Evolutionary conservation across 257 asterid genomes (phyloP), one percentile per base, ranked within the genome.

Genomic region (Fraxinus pennsylvanica): DNA sequence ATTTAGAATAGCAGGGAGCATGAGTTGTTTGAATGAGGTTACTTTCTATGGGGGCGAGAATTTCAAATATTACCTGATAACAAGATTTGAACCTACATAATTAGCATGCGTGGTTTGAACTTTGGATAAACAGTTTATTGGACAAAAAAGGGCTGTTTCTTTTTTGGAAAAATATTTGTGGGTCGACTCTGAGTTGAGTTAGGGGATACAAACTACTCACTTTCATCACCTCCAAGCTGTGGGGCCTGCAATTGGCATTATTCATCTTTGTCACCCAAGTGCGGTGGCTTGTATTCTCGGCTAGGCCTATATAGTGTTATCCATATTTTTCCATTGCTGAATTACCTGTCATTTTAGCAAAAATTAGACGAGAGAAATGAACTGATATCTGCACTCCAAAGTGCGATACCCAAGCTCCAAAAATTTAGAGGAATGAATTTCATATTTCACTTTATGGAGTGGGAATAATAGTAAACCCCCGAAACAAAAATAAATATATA

Each of bases 1-100:
- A 6, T 21, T 32, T 63, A 65, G 71, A 79, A 68, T 33, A 27
- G 32, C 45, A 36, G 45, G 66, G 39, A 61, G 10, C 36, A 36
- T 19, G 32, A 36, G 61, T 67, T 15, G 43, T 36, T 74, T 17
- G 70, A 33, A 75, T 41, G 38, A 63, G 67, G 72, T 69, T 25
- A 17, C 63, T 17, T 9, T 77, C 63, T 54, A 36, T 21, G 70
- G 39, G 35, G 54, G 9, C 22, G 41, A 57, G 6, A 13, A 54
- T 19, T 54, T 54, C 27, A 1, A 54, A n/a, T 54, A 17, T 54
- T 54, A 54, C 50, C 50, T 10, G 50, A 41, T 41, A 10, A 41
- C 50, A 41, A 4, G 50, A 43, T 43, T 54, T 6, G 65, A 54
- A 54, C 65, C 10, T n/a, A 54, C 65, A n/a, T 17, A n/a, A 6